These are phyloP conservation scores for Colletotrichum sp. DNA, from an alignment of 2,329 filamentous ascomycete genomes.

Conservation along the genomic window DNA sequence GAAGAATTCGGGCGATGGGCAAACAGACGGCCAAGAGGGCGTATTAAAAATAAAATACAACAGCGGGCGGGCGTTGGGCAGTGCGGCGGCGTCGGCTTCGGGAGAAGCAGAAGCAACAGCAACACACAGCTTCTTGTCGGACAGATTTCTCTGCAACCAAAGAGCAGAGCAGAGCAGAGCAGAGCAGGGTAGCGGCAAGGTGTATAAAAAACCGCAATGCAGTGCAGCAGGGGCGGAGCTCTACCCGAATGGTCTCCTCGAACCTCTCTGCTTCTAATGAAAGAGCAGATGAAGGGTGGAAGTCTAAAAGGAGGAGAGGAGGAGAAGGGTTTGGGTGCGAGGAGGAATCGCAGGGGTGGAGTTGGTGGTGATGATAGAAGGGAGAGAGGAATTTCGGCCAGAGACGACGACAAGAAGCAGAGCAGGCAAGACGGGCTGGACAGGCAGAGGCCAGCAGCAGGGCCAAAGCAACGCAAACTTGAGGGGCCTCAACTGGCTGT, in stretches of 20 bases:
- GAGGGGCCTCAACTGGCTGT: background rate
- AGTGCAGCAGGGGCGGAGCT: background rate
- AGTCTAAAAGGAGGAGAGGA: constrained; percentile 18
- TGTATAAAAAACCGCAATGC: constrained; percentile 3
- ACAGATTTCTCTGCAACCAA: background rate
- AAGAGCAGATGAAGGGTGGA: constrained; percentile 23
- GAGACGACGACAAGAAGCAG: background rate
- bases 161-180: background rate
- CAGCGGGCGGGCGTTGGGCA: background rate
- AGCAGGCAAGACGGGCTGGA: background rate
- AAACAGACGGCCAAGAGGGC: constrained; percentile 10
- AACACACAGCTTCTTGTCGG: constrained; percentile 13
- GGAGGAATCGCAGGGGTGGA: constrained; percentile 17
- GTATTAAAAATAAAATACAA: constrained; percentile 22
- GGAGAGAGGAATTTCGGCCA: constrained; percentile 18
- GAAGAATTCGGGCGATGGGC: constrained; percentile 19
- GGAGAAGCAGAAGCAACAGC: background rate
- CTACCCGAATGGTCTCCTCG: constrained; percentile 16
- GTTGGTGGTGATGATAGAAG: constrained; percentile 24
- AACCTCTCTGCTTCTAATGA: constrained; percentile 24
- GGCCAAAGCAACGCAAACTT: background rate
- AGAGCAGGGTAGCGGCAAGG: background rate
- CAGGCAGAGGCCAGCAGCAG: background rate
- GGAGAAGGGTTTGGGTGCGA: constrained; percentile 18
- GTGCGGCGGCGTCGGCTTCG: background rate